Evolutionary conservation across 306 rosid species (phyloP).

Genomic region (Quercus glauca): DNA sequence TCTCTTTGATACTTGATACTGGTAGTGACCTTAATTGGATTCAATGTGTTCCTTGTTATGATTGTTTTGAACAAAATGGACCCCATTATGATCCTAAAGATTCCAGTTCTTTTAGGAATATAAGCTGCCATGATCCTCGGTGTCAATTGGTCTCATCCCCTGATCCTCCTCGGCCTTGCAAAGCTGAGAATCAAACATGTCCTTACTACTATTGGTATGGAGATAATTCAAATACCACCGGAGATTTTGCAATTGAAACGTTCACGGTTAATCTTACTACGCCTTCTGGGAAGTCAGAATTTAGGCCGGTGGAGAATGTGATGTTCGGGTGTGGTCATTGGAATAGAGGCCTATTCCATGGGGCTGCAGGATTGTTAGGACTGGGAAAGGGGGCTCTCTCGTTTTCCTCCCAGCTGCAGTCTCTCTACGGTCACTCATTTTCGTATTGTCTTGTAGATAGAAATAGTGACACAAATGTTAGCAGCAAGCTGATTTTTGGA

Average conservation of each 20-base stretch:
- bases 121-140: conserved; percentile 61
- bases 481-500: conserved; percentile 88
- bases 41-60: conserved; percentile 87
- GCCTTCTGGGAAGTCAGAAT: conserved; percentile 39
- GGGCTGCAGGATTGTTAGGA: conserved; percentile 93
- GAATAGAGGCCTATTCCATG: conserved; percentile 95
- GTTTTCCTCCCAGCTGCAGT: conserved; percentile 91
- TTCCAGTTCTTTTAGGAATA: conserved; percentile 65
- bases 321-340: conserved; percentile 99
- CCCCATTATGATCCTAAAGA: conserved; percentile 77
- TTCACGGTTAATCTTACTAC: conserved; percentile 83
- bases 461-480: conserved; percentile 65
- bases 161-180: conserved; percentile 80
- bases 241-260: conserved; percentile 78
- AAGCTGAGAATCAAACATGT: conserved; percentile 65
- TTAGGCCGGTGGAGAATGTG: conserved; percentile 61
- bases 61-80: conserved; percentile 88
- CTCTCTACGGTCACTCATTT: conserved; percentile 87
- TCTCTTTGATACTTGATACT: conserved; percentile 84
- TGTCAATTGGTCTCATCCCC: conserved; percentile 84
- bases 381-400: conserved; percentile 91
- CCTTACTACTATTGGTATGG: conserved; percentile 98
- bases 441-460: conserved; percentile 95
- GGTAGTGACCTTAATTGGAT: conserved; percentile 99
- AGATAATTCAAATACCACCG: conserved; percentile 91